Evolutionary conservation across 2,329 filamentous ascomycete species (phyloP).

Genomic region (Beauveria brongniartii): DNA sequence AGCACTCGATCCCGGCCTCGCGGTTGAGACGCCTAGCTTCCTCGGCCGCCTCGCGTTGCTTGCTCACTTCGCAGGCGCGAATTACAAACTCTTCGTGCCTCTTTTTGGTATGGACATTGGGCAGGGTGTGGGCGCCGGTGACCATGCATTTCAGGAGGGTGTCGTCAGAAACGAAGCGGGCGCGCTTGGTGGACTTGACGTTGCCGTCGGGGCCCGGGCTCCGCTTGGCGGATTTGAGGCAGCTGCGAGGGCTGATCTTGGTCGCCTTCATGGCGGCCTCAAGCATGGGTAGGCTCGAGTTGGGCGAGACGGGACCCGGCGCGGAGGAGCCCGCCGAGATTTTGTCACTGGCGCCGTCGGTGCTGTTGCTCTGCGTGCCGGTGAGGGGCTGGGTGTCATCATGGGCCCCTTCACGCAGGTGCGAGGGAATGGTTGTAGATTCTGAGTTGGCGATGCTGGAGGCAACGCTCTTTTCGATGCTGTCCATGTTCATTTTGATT

Average conservation of each 20-base stretch:
- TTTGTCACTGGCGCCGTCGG: neutral
- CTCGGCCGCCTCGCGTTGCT: neutral
- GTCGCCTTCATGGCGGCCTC: neutral
- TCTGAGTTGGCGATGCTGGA: neutral
- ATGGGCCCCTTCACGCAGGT: neutral
- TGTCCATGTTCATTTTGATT: neutral
- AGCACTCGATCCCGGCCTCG: neutral
- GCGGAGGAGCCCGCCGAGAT: neutral
- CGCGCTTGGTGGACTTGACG: neutral
- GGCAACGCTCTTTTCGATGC: neutral
- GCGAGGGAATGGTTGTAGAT: neutral
- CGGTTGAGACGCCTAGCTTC: neutral
- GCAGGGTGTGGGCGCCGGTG: neutral
- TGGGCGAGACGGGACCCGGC: neutral
- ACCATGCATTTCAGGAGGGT: neutral
- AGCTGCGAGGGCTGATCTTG: neutral
- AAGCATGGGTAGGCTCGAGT: neutral
- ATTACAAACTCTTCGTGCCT: neutral
- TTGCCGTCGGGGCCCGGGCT: neutral
- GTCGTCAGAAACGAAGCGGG: neutral
- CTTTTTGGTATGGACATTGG: neutral
- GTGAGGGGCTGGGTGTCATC: neutral
- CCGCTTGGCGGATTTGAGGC: neutral
- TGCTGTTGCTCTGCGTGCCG: neutral
- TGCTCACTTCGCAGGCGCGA: neutral